Evolutionary conservation across 2,329 filamentous ascomycete genomes (phyloP), one percentile per base, ranked within the genome.

Genomic region (Phyllosticta citriasiana): DNA sequence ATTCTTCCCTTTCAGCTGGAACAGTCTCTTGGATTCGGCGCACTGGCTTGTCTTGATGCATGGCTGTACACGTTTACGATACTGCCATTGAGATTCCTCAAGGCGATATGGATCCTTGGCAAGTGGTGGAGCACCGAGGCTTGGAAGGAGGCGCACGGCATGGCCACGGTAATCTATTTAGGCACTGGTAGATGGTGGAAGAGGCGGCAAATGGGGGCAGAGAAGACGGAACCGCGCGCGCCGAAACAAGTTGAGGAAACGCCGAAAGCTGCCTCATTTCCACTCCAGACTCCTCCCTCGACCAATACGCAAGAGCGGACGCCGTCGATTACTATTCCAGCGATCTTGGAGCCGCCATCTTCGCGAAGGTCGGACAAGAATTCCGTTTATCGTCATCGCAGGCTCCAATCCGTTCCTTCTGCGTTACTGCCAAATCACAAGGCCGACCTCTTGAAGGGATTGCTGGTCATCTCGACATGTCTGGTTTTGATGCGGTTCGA

Each of bases 41-140:
- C 89, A 0, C 76, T 97, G 35, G 92, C 93, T 6, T 99, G 94
- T 74, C 79, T 99, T 5, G 94, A 99, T 72, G 89, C 93, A 1
- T 99, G 93, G 91, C 82, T 99, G 1, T 94, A 97, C 75, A 95
- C 91, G 0, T 95, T 99, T 68, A 99, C 94, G 0, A 96, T 99
- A 53, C 78, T 99, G 0, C 94, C 94, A 0, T 81, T 99, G 63
- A 84, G 94, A 2, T 97, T 99, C 67, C 73, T 88, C 59, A 88
- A 92, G 62, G 93, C 94, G 0, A 68, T 93, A 0, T 84, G 84
- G 22, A 85, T 97, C 2, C 76, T 99, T 26, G 73, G 85, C 9
- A 82, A 84, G 63, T 97, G 92, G 82, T 96, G 90, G 89, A 80
- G 74, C 2, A 84, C 88, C 35, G 83, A 91, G 24, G 66, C 93